Evolutionary conservation across 106 monocot genomes (phyloP).

Genomic region (Allium fistulosum): DNA sequence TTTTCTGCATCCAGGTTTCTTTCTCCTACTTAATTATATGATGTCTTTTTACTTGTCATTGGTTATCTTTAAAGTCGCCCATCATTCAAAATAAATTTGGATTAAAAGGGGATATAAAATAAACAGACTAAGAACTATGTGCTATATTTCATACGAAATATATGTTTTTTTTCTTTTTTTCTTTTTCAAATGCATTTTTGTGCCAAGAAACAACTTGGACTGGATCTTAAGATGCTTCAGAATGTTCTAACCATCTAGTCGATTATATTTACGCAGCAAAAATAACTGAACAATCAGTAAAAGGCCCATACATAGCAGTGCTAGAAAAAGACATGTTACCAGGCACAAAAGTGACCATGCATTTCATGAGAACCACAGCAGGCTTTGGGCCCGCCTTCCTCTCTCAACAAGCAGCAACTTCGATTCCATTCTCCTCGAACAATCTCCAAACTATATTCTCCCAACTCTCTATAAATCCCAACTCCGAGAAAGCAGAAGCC

Average conservation of each 20-base stretch:
- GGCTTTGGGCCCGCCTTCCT: conserved; percentile 16
- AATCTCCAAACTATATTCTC: conserved; percentile 28
- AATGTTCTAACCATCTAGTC: background rate
- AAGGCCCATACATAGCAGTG: background rate
- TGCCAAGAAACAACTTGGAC: background rate
- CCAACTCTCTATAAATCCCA: conserved; percentile 18
- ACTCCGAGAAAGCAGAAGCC: conserved; percentile 12
- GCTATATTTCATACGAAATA: background rate
- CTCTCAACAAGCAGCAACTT: conserved; percentile 19
- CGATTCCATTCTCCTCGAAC: conserved; percentile 37
- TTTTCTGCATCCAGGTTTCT: conserved; percentile 6
- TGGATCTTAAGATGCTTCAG: background rate
- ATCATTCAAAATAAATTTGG: background rate
- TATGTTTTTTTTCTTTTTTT: background rate
- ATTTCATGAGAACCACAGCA: conserved; percentile 18
- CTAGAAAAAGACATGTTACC: conserved; percentile 8
- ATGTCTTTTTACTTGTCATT: background rate
- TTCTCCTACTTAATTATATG: background rate
- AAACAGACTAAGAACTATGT: background rate
- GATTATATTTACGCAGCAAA: background rate
- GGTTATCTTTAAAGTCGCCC: background rate
- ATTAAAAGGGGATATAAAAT: too few relatives aligned
- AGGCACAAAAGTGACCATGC: conserved; percentile 22
- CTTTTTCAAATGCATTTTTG: too few relatives aligned
- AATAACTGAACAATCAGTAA: background rate